phyloP scores from a whole-genome alignment of 441 rosid genomes.

The Aleurites moluccanus region DNA sequence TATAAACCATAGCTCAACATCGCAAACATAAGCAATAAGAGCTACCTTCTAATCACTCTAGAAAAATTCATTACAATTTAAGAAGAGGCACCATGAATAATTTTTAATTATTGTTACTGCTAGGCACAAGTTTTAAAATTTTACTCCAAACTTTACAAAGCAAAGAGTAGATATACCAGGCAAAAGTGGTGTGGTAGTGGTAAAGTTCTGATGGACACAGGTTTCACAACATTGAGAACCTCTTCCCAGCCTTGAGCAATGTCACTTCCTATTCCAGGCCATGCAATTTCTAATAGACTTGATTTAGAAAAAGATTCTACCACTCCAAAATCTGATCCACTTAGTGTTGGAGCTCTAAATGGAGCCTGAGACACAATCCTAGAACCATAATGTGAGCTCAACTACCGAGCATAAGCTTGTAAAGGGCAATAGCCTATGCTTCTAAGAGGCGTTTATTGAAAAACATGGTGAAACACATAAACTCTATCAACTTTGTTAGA shows the following conservation, averaged over 20 bases:
- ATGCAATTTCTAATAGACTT: slow-evolving; percentile 12
- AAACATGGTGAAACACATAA: slow-evolving; percentile 8
- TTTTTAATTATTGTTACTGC: neutral
- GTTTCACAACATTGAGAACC: slow-evolving; percentile 1
- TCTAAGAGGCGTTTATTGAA: slow-evolving; percentile 7
- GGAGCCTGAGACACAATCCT: neutral
- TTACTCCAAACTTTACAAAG: neutral
- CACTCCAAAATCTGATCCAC: neutral
- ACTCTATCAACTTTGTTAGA: neutral
- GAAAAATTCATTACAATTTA: neutral
- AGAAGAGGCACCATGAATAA: neutral
- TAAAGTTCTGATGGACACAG: neutral
- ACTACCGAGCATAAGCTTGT: neutral
- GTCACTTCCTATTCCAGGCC: slow-evolving; percentile 7
- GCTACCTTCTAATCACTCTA: neutral
- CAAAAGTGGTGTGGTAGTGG: neutral
- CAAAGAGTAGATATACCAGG: slow-evolving; percentile 10
- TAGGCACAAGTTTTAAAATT: neutral
- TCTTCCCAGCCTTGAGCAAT: slow-evolving; percentile 7
- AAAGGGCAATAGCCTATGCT: neutral
- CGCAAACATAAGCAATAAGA: neutral
- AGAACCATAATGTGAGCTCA: slow-evolving; percentile 5
- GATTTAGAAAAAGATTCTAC: neutral
- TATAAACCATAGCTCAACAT: neutral
- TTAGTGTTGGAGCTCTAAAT: slow-evolving; percentile 1